These are phyloP conservation scores for Solanum hybrid DNA, from an alignment of 305 asterid species.

Conservation along the genomic window DNA sequence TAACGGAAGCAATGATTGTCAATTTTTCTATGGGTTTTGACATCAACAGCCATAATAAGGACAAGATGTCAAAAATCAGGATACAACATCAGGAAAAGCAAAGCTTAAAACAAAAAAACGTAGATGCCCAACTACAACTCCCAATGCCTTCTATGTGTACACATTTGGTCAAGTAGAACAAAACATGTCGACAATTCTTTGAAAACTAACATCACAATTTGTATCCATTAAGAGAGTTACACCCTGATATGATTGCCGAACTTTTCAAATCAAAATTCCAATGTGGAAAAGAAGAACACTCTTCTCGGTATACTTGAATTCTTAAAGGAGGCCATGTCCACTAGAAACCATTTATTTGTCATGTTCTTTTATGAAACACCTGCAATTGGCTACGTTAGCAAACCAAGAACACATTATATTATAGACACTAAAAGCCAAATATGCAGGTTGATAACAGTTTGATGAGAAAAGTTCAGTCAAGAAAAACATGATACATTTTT, in stretches of 20 bases:
- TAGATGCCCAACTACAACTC: not conserved
- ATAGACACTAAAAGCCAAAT: not conserved
- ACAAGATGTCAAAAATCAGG: not conserved
- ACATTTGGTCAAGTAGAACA: not conserved
- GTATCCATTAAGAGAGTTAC: not conserved
- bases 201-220: not conserved
- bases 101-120: not conserved
- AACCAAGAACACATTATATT: not conserved
- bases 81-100: not conserved
- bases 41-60: not conserved
- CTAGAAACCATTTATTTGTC: not conserved
- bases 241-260: not conserved
- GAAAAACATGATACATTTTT: not conserved
- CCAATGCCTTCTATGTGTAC: not conserved
- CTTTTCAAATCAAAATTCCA: slow-evolving; percentile 3
- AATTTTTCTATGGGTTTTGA: not conserved
- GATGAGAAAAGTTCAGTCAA: not conserved
- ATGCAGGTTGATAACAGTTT: not conserved
- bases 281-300: not conserved
- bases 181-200: not conserved
- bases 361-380: not conserved
- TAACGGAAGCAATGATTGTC: slow-evolving; percentile 10
- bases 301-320: not conserved
- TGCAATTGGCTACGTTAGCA: not conserved
- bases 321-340: not conserved